phyloP scores from a whole-genome alignment of 306 rosid species.

The Calophaca sinica region DNA sequence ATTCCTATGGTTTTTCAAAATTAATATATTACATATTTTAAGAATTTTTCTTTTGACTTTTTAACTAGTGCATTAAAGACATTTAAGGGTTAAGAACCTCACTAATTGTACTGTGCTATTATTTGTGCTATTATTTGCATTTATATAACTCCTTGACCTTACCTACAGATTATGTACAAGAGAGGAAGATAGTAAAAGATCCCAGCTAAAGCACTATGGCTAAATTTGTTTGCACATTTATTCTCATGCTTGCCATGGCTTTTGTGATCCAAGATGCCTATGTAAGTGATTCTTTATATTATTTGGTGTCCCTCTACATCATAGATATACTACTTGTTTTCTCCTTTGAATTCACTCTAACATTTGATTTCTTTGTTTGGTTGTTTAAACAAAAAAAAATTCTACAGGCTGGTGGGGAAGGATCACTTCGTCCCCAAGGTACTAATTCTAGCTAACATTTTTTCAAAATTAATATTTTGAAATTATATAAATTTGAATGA shows the following conservation, averaged over 20 bases:
- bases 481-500: too few relatives aligned
- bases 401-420: slow-evolving; percentile 27
- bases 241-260: slow-evolving; percentile 21
- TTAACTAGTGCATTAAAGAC: too few relatives aligned
- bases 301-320: not conserved
- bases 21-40: too few relatives aligned
- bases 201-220: not conserved
- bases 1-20: too few relatives aligned
- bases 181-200: not conserved
- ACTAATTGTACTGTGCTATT: not conserved
- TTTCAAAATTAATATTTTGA: not conserved
- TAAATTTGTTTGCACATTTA: slow-evolving; percentile 19
- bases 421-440: slow-evolving; percentile 12
- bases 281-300: slow-evolving; percentile 19
- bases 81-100: too few relatives aligned
- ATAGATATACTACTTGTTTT: not conserved
- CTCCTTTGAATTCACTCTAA: not conserved
- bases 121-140: not conserved
- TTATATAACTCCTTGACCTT: not conserved
- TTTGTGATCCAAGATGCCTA: not conserved
- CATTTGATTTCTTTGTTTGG: not conserved
- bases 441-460: not conserved
- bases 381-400: not conserved
- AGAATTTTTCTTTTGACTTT: too few relatives aligned
- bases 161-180: not conserved